Conservation (phyloP, 371 early-diverging fungal species). For the Rhizopus sp. region DNA sequence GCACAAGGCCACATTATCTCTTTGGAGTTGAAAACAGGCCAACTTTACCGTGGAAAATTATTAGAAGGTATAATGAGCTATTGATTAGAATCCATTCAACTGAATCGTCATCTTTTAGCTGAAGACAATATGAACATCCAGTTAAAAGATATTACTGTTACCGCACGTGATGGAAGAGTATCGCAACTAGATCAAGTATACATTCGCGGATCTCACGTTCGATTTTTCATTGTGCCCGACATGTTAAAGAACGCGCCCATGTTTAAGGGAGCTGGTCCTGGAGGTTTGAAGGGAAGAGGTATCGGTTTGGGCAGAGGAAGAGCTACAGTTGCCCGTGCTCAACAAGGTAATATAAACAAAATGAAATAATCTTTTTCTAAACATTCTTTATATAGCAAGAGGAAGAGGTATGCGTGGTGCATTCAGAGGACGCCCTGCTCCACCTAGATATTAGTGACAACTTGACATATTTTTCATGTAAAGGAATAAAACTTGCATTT, state of each 20-base stretch:
- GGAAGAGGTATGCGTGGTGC: slow-evolving; percentile 50
- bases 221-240: slow-evolving; percentile 96
- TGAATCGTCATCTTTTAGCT: slow-evolving; percentile 47
- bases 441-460: slow-evolving; percentile 22
- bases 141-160: slow-evolving; percentile 90
- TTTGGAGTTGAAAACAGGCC: slow-evolving; percentile 92
- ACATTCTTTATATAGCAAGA: slow-evolving; percentile 33
- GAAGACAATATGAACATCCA: slow-evolving; percentile 99
- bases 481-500: slow-evolving; percentile 3
- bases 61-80: slow-evolving; percentile 67
- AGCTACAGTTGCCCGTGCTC: slow-evolving; percentile 86
- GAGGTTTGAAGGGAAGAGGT: slow-evolving; percentile 81
- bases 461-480: not conserved
- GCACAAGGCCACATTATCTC: slow-evolving; percentile 95
- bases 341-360: slow-evolving; percentile 35
- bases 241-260: slow-evolving; percentile 98
- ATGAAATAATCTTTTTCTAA: slow-evolving; percentile 2
- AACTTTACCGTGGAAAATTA: slow-evolving; percentile 93
- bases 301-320: slow-evolving; percentile 86
- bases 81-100: not conserved
- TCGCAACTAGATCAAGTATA: slow-evolving; percentile 94
- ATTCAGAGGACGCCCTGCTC: slow-evolving; percentile 45
- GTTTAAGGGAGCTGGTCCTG: slow-evolving; percentile 87
- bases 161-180: slow-evolving; percentile 89
- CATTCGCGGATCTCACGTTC: slow-evolving; percentile 94